Evolutionary conservation across 768 basidiomycete genomes (phyloP), one percentile per base, ranked within the genome.

Genomic region (Naematelia encephala): DNA sequence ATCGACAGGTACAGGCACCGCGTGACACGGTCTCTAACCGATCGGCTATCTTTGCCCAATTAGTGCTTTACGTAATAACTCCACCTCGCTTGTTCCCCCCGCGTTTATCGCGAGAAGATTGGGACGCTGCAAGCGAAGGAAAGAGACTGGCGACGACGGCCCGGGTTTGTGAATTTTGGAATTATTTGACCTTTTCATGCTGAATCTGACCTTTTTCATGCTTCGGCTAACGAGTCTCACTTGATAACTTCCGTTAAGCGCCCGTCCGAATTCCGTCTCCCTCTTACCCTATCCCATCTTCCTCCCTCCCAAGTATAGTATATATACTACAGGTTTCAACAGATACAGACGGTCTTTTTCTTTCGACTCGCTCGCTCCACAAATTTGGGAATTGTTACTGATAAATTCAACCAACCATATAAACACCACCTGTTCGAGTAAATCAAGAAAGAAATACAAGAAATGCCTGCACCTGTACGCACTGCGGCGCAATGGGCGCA

Each of bases 401-500:
- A n/a, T n/a, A n/a, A n/a, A n/a, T n/a, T 16, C 34, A 39, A 8
- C 34, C 34, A 8, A 39, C 34, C 34, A 39, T 39, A 8, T 39
- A 39, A 39, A 8, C 34, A 39, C 8, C 34, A 39, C 34, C n/a
- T n/a, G n/a, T n/a, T 39, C 34, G 8, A 39, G 34, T 39, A 8
- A 39, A 8, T 19, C n/a, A 21, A 19, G 25, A 19, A 47, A 8
- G 25, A 47, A 43, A n/a, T 43, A n/a, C 12, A n/a, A 43, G 57
- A 59, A 14, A 69, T 69, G 67, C 64, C 64, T n/a, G 61, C 49
- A 13, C 54, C 61, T 4, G 51, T 61, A 29, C 47, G 56, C 27
- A 84, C 62, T 50, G 55, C 65, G 16, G 71, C 72, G 46, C 59
- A 74, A 44, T 72, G 68, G 62, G 62, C 67, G 23, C 65, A 69